Evolutionary conservation across 2,329 filamentous ascomycete genomes (phyloP).

Genomic region (Alternaria consortialis): DNA sequence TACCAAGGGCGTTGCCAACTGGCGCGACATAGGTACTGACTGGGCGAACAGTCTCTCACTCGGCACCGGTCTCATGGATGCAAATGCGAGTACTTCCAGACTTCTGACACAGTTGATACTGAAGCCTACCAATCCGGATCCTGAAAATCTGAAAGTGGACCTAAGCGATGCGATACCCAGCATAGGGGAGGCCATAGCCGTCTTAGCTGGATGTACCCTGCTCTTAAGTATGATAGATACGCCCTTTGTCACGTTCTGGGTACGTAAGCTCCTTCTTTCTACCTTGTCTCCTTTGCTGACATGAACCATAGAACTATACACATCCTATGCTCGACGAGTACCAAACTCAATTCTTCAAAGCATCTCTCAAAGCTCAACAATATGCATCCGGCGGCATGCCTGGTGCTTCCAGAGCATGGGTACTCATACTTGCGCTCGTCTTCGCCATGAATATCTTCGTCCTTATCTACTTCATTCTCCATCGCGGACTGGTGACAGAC

Average conservation of each 20-base stretch:
- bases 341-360: constrained; percentile 69
- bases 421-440: constrained; percentile 70
- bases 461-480: constrained; percentile 68
- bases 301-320: constrained; percentile 53
- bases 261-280: constrained; percentile 23
- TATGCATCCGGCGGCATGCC: constrained; percentile 73
- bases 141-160: constrained; percentile 31
- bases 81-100: constrained; percentile 55
- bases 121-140: constrained; percentile 26
- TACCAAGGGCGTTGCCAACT: constrained; percentile 57
- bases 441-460: constrained; percentile 74
- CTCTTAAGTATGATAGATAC: constrained; percentile 67
- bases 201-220: constrained; percentile 72
- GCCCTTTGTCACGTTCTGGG: constrained; percentile 65
- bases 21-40: constrained; percentile 55
- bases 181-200: constrained; percentile 76
- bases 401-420: constrained; percentile 72
- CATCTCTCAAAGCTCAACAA: constrained; percentile 69
- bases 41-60: constrained; percentile 57
- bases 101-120: constrained; percentile 57
- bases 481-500: constrained; percentile 74
- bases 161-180: constrained; percentile 68
- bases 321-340: constrained; percentile 52
- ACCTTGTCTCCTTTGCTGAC: neutral
- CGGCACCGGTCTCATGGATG: constrained; percentile 55